Conservation (phyloP, 768 basidiomycete species). For the Pleurotus eryngii region DNA sequence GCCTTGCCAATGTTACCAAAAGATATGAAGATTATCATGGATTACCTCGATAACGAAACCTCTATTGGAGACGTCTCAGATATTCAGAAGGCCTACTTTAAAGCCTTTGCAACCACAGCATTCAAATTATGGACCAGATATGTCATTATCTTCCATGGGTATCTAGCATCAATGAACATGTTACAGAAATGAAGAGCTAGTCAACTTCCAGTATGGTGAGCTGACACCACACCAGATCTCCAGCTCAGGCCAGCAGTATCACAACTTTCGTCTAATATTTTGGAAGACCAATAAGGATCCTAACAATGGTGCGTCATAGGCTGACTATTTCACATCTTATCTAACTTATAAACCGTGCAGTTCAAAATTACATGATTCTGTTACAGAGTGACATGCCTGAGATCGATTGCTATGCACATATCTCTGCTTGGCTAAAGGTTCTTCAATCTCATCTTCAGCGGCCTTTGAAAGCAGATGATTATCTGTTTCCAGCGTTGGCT, state of each 20-base stretch:
- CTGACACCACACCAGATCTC: conserved; percentile 8
- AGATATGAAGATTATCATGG: conserved; percentile 7
- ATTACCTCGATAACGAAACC: background rate
- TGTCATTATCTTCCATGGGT: background rate
- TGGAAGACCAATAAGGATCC: conserved; percentile 20
- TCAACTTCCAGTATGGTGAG: conserved; percentile 12
- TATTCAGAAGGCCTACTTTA: conserved; percentile 13
- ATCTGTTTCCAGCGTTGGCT: conserved; percentile 20
- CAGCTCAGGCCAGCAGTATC: conserved; percentile 9
- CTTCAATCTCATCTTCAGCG: conserved; percentile 9
- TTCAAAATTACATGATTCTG: conserved; percentile 11
- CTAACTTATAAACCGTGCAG: background rate
- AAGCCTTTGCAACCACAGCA: conserved; percentile 16
- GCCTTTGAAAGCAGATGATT: conserved; percentile 12
- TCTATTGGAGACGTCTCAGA: background rate
- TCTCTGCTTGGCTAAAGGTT: conserved; percentile 10
- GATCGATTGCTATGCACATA: conserved; percentile 17
- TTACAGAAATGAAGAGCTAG: conserved; percentile 15
- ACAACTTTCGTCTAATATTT: conserved; percentile 16
- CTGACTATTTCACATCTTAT: too few species aligned
- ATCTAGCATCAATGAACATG: background rate
- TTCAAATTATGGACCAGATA: conserved; percentile 17
- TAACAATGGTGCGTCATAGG: conserved; percentile 12
- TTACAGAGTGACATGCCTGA: conserved; percentile 12
- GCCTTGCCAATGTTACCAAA: conserved; percentile 9